Conservation (phyloP, 768 basidiomycete genomes). For the Calocybe indica region DNA sequence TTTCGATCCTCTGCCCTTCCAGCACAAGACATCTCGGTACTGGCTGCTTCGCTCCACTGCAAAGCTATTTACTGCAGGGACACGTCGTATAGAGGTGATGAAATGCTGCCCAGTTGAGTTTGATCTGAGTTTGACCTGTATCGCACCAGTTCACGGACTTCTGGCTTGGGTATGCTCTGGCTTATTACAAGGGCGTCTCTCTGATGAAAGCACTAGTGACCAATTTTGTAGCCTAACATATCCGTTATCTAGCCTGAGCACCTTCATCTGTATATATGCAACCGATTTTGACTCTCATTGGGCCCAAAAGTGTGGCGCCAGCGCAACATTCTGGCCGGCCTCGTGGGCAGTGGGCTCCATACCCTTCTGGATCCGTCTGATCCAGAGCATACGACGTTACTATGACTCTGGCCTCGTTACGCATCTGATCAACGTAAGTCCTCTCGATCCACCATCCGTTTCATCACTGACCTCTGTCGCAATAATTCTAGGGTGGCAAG, state of each 20-base stretch:
- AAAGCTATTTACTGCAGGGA: conserved; percentile 64
- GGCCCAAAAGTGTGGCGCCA: conserved; percentile 37
- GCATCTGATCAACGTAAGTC: conserved; percentile 80
- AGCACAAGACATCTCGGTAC: conserved; percentile 60
- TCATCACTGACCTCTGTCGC: conserved; percentile 1
- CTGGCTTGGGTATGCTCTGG: conserved; percentile 70
- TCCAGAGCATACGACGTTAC: conserved; percentile 88
- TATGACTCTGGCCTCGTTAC: conserved; percentile 65
- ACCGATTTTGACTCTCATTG: conserved; percentile 45
- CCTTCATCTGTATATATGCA: conserved; percentile 70
- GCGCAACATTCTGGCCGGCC: conserved; percentile 51
- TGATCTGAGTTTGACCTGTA: conserved; percentile 5
- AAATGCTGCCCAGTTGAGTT: background rate
- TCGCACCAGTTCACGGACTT: conserved; percentile 68
- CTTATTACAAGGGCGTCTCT: background rate
- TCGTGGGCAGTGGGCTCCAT: conserved; percentile 54
- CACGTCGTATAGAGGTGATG: conserved; percentile 67
- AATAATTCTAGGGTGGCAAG: conserved; percentile 66
- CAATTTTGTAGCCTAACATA: conserved; percentile 80
- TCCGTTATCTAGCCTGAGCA: conserved; percentile 65
- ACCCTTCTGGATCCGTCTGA: conserved; percentile 71
- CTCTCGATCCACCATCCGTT: background rate
- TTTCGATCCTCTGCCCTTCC: conserved; percentile 71
- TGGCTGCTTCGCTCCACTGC: conserved; percentile 72
- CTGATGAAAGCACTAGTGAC: conserved; percentile 41